Base-by-base conservation (phyloP, 129 eudicot species). In the Flaveria brownii region DNA sequence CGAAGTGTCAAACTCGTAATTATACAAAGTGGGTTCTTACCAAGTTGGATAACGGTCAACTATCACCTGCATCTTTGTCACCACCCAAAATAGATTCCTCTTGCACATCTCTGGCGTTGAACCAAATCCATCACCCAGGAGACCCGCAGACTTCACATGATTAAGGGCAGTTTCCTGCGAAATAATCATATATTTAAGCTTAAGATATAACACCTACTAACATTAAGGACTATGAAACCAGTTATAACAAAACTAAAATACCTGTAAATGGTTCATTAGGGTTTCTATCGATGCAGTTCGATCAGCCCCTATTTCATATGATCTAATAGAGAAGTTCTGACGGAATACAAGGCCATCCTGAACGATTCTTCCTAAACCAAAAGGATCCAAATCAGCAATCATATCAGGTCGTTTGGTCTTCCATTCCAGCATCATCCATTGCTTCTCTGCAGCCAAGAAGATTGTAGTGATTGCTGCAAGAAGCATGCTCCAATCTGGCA, bases 391-490 rank as follows among this genome's bases (percentile, higher is more conserved):
- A 28, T 71, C 75, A 50, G 46, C 75, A 71, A 71, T 28, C 75
- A 71, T 71, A 71, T 71, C 75, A 5, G 75, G 75, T 0, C 75
- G 75, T 50, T 71, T 71, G 25, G 47, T 71, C 61, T 71, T 71
- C 75, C 75, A 71, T 30, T 71, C 75, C 45, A 50, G 43, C 75
- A 71, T 50, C 63, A 51, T 71, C 75, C 75, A 71, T 11, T 71
- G 75, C 61, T 71, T 71, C 75, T 71, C 75, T 47, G 75, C 75
- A 49, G 75, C 75, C 26, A 71, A 71, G 39, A 71, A 71, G n/a
- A 71, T 51, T 25, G 75, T 50, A 2, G 75, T 71, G 26, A 71
- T 71, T 9, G 75, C 75, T 12, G 63, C 75, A 50, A 71, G 75
- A 71, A 71, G 75, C 75, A 71, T 50, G 25, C 75, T 71, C 75